Conservation (phyloP, 108 stramenopile species). For the Halocafeteria seosinensis region DNA sequence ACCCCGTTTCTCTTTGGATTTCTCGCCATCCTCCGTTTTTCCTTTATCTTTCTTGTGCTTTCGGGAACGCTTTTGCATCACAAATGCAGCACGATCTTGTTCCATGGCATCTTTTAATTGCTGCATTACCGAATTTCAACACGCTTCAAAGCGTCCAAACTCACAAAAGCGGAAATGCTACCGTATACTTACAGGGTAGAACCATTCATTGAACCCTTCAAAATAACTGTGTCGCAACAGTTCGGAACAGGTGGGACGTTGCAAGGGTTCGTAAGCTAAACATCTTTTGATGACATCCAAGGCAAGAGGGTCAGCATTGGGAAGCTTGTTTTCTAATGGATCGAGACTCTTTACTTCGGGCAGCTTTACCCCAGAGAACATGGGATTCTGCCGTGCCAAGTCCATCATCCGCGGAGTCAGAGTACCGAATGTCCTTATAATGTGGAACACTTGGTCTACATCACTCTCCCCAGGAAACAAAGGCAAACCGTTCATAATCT, state of each 20-base stretch:
- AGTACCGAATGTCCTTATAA: constrained; percentile 23
- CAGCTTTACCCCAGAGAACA: constrained; percentile 41
- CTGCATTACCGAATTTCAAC: too few relatives aligned
- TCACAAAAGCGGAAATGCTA: too few relatives aligned
- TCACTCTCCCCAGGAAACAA: constrained; percentile 50
- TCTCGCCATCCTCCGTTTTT: too few relatives aligned
- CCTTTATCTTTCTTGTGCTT: too few relatives aligned
- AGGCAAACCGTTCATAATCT: constrained; percentile 45
- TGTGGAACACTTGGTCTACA: constrained; percentile 48
- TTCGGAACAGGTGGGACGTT: constrained; percentile 2
- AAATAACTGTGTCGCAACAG: constrained; percentile 26
- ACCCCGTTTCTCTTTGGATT: too few relatives aligned
- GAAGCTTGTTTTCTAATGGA: constrained; percentile 47
- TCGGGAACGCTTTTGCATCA: too few relatives aligned
- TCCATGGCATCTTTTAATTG: too few relatives aligned
- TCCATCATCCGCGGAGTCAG: constrained; percentile 18
- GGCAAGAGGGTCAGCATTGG: constrained; percentile 26
- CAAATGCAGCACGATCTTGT: too few relatives aligned
- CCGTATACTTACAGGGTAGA: not conserved
- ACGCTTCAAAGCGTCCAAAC: too few relatives aligned
- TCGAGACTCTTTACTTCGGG: constrained; percentile 38
- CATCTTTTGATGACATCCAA: constrained; percentile 24
- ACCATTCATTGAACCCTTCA: constrained; percentile 11
- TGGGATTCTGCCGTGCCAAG: constrained; percentile 33
- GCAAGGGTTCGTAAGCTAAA: constrained; percentile 23